Evolutionary conservation across 257 asterid genomes (phyloP).

Genomic region (Orobanche coerulescens): DNA sequence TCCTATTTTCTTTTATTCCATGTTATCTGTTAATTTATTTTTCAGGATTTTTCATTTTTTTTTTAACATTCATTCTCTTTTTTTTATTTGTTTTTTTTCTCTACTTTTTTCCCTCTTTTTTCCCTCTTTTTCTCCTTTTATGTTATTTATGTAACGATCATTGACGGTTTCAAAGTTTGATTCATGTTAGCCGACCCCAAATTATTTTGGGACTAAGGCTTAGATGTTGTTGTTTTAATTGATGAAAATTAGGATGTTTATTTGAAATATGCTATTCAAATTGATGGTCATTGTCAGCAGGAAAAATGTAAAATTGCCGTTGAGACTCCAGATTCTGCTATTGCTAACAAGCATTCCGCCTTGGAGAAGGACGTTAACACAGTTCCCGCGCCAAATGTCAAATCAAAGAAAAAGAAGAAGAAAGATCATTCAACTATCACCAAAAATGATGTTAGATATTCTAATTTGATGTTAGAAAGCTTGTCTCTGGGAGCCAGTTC

Average conservation of each 20-base stretch:
- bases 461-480: constrained; percentile 35
- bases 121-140: too few relatives aligned
- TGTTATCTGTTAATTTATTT: too few relatives aligned
- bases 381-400: constrained; percentile 29
- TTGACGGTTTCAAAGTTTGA: too few relatives aligned
- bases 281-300: constrained; percentile 33
- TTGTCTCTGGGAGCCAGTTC: constrained; percentile 44
- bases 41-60: too few relatives aligned
- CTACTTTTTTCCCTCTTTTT: too few relatives aligned
- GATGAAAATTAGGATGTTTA: constrained; percentile 8
- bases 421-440: constrained; percentile 26
- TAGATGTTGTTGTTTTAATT: too few relatives aligned
- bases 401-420: constrained; percentile 51
- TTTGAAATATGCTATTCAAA: constrained; percentile 9
- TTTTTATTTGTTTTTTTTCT: too few relatives aligned
- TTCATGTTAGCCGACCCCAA: too few relatives aligned
- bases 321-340: constrained; percentile 23
- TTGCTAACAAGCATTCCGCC: constrained; percentile 26
- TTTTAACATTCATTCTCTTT: too few relatives aligned
- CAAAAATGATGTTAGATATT: constrained; percentile 23
- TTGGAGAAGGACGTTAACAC: constrained; percentile 22
- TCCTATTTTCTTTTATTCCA: too few relatives aligned
- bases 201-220: too few relatives aligned
- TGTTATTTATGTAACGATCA: too few relatives aligned
- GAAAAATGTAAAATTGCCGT: constrained; percentile 33